phyloP scores from a whole-genome alignment of 2,329 filamentous ascomycete genomes.

The Herpotrichia juniperi region DNA sequence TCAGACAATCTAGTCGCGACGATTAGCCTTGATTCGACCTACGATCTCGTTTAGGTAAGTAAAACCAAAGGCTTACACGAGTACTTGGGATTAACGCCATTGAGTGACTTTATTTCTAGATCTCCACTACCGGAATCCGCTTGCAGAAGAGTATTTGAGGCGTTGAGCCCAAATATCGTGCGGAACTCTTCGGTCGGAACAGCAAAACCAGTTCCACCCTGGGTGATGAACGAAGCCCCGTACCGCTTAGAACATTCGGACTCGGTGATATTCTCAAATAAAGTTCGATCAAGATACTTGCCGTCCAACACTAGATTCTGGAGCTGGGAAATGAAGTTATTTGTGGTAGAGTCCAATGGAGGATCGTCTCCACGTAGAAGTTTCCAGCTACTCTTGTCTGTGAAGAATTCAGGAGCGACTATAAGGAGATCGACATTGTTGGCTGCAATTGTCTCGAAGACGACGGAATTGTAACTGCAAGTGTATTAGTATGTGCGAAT shows the following conservation, averaged over 20 bases:
- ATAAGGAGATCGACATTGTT: slow-evolving; percentile 16
- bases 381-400: slow-evolving; percentile 7
- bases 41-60: neutral
- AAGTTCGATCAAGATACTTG: slow-evolving; percentile 9
- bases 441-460: slow-evolving; percentile 23
- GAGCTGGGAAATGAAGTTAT: slow-evolving; percentile 6
- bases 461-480: slow-evolving; percentile 26
- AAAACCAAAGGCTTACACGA: neutral
- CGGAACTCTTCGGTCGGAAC: slow-evolving; percentile 4
- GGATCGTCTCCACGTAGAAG: neutral
- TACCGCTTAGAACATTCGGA: slow-evolving; percentile 11
- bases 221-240: slow-evolving; percentile 8
- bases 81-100: neutral
- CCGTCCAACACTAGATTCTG: slow-evolving; percentile 6
- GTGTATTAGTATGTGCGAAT: neutral
- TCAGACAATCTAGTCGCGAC: slow-evolving; percentile 17
- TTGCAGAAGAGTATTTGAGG: slow-evolving; percentile 1
- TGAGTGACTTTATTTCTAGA: neutral
- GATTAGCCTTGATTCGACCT: neutral
- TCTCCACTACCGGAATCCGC: slow-evolving; percentile 1
- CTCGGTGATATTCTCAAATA: slow-evolving; percentile 13
- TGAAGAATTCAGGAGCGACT: slow-evolving; percentile 16
- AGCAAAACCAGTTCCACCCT: slow-evolving; percentile 9
- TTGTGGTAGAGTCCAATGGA: neutral
- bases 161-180: neutral